These are phyloP conservation scores for Trichoderma orchidacearum DNA, from an alignment of 495 filamentous ascomycete genomes.

Conservation along the genomic window DNA sequence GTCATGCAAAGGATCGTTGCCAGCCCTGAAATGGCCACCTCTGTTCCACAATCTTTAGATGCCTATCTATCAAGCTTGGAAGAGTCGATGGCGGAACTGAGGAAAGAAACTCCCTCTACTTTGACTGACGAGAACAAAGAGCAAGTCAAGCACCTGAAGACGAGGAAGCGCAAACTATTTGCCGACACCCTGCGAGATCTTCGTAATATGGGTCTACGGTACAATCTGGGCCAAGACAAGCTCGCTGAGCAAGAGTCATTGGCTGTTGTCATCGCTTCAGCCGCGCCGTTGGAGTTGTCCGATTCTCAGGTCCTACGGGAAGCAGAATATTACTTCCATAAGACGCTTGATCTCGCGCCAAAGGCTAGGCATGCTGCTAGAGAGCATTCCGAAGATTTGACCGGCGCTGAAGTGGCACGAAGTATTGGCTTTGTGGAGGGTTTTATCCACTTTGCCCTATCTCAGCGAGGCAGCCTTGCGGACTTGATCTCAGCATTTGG, in stretches of 20 bases:
- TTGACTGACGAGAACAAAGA: slow-evolving; percentile 75
- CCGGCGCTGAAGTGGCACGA: slow-evolving; percentile 56
- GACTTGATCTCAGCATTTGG: slow-evolving; percentile 14
- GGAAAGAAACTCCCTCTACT: slow-evolving; percentile 62
- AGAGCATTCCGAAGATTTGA: slow-evolving; percentile 75
- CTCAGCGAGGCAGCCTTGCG: slow-evolving; percentile 44
- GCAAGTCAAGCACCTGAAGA: slow-evolving; percentile 72
- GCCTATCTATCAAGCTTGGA: slow-evolving; percentile 53
- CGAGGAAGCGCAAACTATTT: slow-evolving; percentile 79
- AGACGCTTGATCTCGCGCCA: slow-evolving; percentile 55
- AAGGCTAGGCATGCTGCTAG: slow-evolving; percentile 47
- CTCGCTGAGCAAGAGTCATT: slow-evolving; percentile 60
- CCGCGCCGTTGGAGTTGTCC: slow-evolving; percentile 15
- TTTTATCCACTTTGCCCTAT: slow-evolving; percentile 51
- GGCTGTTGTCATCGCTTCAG: slow-evolving; percentile 48
- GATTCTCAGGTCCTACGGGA: slow-evolving; percentile 8
- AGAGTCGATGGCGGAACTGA: slow-evolving; percentile 53
- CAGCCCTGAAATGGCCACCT: slow-evolving; percentile 33
- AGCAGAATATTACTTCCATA: slow-evolving; percentile 60
- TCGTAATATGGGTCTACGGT: slow-evolving; percentile 76
- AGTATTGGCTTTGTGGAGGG: slow-evolving; percentile 76
- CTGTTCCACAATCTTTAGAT: slow-evolving; percentile 47
- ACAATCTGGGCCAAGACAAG: slow-evolving; percentile 54
- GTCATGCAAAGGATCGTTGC: slow-evolving; percentile 36
- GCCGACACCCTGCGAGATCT: slow-evolving; percentile 71